Percentiles rank a stretch among this genome's conserved stretches.
Conservation (phyloP, 345 rosid species). For the Linum lewisii region DNA sequence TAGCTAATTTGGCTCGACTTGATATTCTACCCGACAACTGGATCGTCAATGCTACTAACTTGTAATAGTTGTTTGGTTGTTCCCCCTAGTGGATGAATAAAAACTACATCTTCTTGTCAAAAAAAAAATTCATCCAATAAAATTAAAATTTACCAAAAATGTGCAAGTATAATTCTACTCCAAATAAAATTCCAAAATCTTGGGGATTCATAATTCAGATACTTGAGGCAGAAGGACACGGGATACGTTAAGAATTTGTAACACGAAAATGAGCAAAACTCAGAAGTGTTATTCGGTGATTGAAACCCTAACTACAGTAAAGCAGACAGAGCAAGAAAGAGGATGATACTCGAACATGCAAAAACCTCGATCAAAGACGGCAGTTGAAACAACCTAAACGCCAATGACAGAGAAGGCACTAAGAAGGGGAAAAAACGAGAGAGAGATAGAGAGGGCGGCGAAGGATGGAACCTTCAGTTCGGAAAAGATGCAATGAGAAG, state of each 20-base stretch:
- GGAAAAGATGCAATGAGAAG: background rate
- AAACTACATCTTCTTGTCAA: too few species aligned
- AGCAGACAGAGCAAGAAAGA: background rate
- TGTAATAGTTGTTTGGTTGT: too few species aligned
- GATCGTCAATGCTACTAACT: too few species aligned
- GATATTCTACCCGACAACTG: too few species aligned
- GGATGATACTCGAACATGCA: background rate
- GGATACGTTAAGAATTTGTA: background rate
- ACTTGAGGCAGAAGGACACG: background rate
- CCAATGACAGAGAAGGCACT: background rate
- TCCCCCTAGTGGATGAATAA: too few species aligned
- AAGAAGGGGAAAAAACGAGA: background rate
- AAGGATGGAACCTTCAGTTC: background rate
- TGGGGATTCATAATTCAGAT: background rate
- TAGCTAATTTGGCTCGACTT: too few species aligned
- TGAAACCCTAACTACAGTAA: background rate
- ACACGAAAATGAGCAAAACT: background rate
- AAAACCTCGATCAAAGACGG: background rate
- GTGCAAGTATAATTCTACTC: background rate
- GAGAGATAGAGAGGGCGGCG: background rate
- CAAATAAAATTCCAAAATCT: background rate
- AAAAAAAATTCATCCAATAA: background rate
- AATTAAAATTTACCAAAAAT: background rate
- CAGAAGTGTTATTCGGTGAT: background rate
- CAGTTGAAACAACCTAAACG: background rate